A percentile compares a stretch with the other conserved stretches of the same genome.
Evolutionary conservation across 2,329 filamentous ascomycete species (phyloP).

Genomic region (Dothistroma septosporum): DNA sequence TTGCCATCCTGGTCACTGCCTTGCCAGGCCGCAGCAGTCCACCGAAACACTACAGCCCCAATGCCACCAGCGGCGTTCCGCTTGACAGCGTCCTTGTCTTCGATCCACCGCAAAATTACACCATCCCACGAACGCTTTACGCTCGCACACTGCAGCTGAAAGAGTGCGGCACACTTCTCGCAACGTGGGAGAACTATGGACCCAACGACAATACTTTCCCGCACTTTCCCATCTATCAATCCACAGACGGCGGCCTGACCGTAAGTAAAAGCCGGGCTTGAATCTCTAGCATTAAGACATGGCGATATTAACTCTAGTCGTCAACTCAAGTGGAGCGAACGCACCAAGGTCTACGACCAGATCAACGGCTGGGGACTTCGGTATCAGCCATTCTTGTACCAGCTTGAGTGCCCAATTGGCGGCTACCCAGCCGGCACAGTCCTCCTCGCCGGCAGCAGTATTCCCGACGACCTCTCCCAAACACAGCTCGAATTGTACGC

Average conservation of each 20-base stretch:
- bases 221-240: conserved; percentile 47
- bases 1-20: conserved; percentile 4
- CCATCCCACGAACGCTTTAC: conserved; percentile 45
- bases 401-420: conserved; percentile 56
- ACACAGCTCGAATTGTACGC: conserved; percentile 69
- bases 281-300: too few relatives aligned
- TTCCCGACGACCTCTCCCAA: conserved; percentile 54
- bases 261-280: too few relatives aligned
- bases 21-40: conserved; percentile 1
- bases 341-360: conserved; percentile 60
- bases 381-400: conserved; percentile 66
- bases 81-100: conserved; percentile 26
- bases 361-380: conserved; percentile 62
- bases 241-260: conserved; percentile 45
- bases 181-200: conserved; percentile 55
- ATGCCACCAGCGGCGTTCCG: not conserved
- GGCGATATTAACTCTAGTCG: too few relatives aligned
- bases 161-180: conserved; percentile 42
- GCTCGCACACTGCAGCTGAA: conserved; percentile 47
- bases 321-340: conserved; percentile 51
- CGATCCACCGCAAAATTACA: conserved; percentile 27
- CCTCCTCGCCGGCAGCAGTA: conserved; percentile 58
- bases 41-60: not conserved
- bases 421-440: conserved; percentile 60
- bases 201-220: conserved; percentile 40